phyloP scores from a whole-genome alignment of 148 eudicot genomes.

The Vaccinium macrocarpon region DNA sequence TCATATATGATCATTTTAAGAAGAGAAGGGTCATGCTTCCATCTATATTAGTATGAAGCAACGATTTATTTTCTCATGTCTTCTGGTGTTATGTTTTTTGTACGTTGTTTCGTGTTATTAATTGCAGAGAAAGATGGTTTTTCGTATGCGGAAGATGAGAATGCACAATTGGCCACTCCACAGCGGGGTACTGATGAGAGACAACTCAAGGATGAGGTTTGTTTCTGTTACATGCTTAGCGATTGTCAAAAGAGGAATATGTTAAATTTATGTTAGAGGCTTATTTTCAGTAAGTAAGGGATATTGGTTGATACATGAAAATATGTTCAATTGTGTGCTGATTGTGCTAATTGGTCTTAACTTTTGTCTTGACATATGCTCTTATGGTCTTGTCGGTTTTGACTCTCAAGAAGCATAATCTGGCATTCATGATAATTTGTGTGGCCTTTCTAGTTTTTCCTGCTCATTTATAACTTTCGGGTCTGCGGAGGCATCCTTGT shows the following conservation, averaged over 20 bases:
- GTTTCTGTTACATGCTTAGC: background rate
- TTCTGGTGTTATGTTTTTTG: background rate
- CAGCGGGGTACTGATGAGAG: background rate
- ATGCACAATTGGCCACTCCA: constrained; percentile 7
- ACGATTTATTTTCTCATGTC: background rate
- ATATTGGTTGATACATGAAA: background rate
- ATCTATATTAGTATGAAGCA: background rate
- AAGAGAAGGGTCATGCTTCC: background rate
- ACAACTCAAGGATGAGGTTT: constrained; percentile 31
- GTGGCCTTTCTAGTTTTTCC: background rate
- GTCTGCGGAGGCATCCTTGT: background rate
- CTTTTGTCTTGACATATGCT: background rate
- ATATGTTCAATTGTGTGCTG: background rate
- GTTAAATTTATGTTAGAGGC: background rate
- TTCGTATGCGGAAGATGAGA: background rate
- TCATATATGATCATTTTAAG: background rate
- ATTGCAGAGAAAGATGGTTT: constrained; percentile 16
- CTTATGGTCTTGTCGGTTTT: background rate
- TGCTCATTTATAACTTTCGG: background rate
- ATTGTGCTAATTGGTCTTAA: background rate
- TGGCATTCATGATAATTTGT: background rate
- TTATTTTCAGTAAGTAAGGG: background rate
- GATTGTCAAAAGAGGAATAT: background rate
- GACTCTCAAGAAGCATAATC: background rate
- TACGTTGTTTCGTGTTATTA: background rate